Conservation (phyloP, 2,329 filamentous ascomycete genomes). For the Myriosclerotinia curreyana region DNA sequence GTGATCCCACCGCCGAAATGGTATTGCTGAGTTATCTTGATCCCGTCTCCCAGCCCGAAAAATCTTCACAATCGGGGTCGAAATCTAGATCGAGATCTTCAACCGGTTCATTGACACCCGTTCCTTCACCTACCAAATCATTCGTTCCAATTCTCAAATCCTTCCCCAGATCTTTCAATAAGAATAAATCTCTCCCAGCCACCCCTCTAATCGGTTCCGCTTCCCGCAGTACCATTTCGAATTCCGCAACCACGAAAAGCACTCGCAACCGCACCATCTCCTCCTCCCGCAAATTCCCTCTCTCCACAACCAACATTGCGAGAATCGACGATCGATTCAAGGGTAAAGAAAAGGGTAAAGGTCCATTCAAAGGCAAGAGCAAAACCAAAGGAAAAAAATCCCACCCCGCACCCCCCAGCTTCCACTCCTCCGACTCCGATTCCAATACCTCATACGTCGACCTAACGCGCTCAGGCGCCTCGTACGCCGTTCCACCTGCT, state of each 20-base stretch:
- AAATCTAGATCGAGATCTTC: background rate
- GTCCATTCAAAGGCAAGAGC: background rate
- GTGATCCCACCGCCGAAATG: conserved; percentile 6
- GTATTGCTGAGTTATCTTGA: background rate
- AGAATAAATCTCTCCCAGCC: background rate
- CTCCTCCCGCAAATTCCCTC: conserved; percentile 1
- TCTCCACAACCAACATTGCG: background rate
- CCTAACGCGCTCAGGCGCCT: background rate
- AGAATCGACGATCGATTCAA: background rate
- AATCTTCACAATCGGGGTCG: background rate
- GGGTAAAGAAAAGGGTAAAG: background rate
- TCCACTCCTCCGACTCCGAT: background rate
- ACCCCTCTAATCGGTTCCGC: background rate
- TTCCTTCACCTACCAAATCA: background rate
- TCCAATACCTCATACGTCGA: conserved; percentile 10
- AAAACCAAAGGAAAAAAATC: background rate
- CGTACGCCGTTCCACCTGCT: background rate
- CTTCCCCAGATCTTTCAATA: background rate
- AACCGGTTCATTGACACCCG: background rate
- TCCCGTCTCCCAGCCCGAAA: background rate
- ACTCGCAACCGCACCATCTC: background rate
- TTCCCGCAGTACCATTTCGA: no score
- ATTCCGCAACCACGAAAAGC: background rate
- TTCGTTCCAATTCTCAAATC: background rate
- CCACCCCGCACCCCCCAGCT: background rate